Conservation (phyloP, 495 filamentous ascomycete genomes). For the Ascobolus immersus region DNA sequence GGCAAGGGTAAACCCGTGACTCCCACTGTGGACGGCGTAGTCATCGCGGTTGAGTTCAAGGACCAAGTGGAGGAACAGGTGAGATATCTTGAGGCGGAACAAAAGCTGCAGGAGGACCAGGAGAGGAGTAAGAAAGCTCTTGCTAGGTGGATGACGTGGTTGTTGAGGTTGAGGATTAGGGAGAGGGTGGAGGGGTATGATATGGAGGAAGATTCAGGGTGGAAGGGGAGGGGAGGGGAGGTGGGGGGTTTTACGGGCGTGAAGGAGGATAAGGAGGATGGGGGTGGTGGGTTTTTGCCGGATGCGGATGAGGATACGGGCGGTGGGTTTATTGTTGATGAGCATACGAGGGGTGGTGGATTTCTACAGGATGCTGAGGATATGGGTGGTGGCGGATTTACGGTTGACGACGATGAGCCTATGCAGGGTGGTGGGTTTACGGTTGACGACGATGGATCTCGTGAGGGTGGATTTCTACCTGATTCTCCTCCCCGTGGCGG, state of each 20-base stretch:
- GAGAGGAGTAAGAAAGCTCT: conserved; percentile 31
- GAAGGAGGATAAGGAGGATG: conserved; percentile 5
- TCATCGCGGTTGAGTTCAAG: conserved; percentile 34
- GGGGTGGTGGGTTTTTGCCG: conserved; percentile 3
- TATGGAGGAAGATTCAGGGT: conserved; percentile 14
- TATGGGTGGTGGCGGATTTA: conserved; percentile 13
- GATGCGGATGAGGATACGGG: conserved; percentile 7
- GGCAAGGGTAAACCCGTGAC: neutral
- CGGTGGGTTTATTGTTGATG: conserved; percentile 6
- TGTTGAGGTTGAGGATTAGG: conserved; percentile 50
- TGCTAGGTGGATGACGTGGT: conserved; percentile 48
- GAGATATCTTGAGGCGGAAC: conserved; percentile 33
- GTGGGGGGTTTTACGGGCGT: neutral
- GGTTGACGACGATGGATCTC: conserved; percentile 8
- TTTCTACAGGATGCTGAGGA: conserved; percentile 1
- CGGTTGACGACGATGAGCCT: conserved; percentile 9
- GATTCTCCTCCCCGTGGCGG: neutral
- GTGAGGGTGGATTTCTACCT: neutral
- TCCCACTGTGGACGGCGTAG: neutral
- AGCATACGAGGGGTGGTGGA: conserved; percentile 2
- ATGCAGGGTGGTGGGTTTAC: conserved; percentile 13
- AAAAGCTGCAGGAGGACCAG: conserved; percentile 30
- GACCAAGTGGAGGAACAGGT: conserved; percentile 50
- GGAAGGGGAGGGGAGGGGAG: conserved; percentile 3
- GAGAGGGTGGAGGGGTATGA: conserved; percentile 26